phyloP scores from a whole-genome alignment of 2,329 filamentous ascomycete species.

The Trichoderma atrobrunneum region DNA sequence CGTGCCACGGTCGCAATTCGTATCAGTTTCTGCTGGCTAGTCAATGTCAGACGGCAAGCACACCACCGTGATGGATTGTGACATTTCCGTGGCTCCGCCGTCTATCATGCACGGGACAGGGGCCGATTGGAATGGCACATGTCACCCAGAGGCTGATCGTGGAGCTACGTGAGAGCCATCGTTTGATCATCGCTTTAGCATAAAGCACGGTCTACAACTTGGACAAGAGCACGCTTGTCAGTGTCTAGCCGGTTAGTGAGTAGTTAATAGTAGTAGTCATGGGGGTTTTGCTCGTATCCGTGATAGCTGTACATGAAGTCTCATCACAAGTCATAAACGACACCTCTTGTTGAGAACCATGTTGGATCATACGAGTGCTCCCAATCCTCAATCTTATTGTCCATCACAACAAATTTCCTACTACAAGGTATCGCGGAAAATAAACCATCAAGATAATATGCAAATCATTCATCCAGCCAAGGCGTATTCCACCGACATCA shows the following conservation, averaged over 20 bases:
- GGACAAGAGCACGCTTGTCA: background rate
- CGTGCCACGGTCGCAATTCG: background rate
- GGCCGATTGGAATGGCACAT: background rate
- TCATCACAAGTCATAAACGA: background rate
- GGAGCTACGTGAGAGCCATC: background rate
- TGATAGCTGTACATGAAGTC: background rate
- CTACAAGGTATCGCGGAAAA: background rate
- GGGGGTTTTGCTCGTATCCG: background rate
- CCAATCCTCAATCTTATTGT: background rate
- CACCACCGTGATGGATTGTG: background rate
- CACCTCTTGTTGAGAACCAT: background rate
- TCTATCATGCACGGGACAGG: background rate
- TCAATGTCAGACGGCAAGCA: background rate
- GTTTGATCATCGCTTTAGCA: slow-evolving; percentile 15
- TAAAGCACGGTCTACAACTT: background rate
- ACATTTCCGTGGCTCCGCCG: slow-evolving; percentile 3
- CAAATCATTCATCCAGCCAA: background rate
- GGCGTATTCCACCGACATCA: background rate
- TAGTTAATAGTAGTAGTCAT: background rate
- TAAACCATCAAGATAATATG: background rate
- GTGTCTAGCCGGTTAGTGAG: background rate
- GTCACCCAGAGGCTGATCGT: slow-evolving; percentile 7
- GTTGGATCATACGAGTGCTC: background rate
- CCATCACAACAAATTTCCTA: background rate
- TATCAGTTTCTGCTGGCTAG: background rate